phyloP scores from a whole-genome alignment of 306 rosid species.

The Prunus padus region DNA sequence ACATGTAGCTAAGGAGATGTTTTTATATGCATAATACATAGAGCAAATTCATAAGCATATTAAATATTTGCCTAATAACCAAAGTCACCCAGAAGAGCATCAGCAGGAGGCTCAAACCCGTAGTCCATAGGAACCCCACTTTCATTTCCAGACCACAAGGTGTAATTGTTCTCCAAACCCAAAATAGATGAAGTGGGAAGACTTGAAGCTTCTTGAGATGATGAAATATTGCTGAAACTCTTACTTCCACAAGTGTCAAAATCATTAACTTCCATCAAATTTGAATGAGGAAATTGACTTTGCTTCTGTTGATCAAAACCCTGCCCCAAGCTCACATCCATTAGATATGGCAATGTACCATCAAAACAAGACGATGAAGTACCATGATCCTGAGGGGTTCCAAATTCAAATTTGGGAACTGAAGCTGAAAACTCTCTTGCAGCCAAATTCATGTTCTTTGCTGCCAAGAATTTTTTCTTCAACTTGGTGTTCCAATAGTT shows the following conservation, averaged over 20 bases:
- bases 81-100: constrained; percentile 24
- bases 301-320: neutral
- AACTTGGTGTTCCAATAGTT: constrained; percentile 51
- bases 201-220: constrained; percentile 6
- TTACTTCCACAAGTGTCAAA: constrained; percentile 6
- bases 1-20: too few relatives aligned
- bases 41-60: neutral
- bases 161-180: constrained; percentile 19
- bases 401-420: neutral
- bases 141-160: constrained; percentile 12
- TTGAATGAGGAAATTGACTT: neutral
- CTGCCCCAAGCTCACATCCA: neutral
- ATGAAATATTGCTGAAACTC: constrained; percentile 3
- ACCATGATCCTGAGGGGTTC: constrained; percentile 7
- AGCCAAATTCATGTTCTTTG: neutral
- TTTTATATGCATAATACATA: too few relatives aligned
- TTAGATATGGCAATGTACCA: constrained; percentile 2
- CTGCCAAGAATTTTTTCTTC: constrained; percentile 37
- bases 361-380: constrained; percentile 19
- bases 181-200: constrained; percentile 25
- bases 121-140: constrained; percentile 18
- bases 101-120: constrained; percentile 27
- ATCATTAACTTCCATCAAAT: constrained; percentile 12
- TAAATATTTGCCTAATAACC: constrained; percentile 12
- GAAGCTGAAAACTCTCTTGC: constrained; percentile 2